phyloP scores from a whole-genome alignment of 2,329 filamentous ascomycete species.

The Trichoderma semiorbis region DNA sequence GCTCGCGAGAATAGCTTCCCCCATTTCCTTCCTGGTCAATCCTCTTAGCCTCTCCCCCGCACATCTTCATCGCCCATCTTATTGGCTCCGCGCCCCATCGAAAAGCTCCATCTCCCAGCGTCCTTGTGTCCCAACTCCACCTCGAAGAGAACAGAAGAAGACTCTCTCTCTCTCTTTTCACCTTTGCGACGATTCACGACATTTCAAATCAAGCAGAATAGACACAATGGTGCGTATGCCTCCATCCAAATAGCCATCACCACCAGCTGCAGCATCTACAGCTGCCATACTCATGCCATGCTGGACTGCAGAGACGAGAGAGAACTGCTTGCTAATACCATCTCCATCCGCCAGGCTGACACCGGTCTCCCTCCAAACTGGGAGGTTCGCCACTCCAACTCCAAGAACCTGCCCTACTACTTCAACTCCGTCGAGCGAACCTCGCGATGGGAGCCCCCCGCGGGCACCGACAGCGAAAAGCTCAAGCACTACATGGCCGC shows the following conservation, averaged over 20 bases:
- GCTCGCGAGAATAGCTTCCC: not conserved
- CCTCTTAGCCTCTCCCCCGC: conserved; percentile 2
- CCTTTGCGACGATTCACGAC: not conserved
- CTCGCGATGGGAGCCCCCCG: conserved; percentile 92
- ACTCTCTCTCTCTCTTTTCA: not conserved
- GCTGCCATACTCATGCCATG: not conserved
- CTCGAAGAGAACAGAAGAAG: not conserved
- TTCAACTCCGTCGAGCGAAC: conserved; percentile 85
- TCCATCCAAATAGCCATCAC: not conserved
- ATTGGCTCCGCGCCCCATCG: not conserved
- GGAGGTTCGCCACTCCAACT: conserved; percentile 97
- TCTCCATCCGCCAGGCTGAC: conserved; percentile 50
- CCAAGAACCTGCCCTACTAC: conserved; percentile 98
- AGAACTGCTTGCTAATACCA: not conserved
- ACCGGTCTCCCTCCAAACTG: conserved; percentile 80
- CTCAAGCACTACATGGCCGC: conserved; percentile 92
- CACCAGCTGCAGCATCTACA: not conserved
- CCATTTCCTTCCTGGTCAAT: not conserved
- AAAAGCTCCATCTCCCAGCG: not conserved
- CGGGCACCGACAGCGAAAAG: conserved; percentile 83
- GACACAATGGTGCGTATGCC: not conserved
- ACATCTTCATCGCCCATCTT: not conserved
- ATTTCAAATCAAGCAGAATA: not conserved
- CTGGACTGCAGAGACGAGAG: not conserved
- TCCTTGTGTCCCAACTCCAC: conserved; percentile 5